phyloP scores from a whole-genome alignment of 345 rosid species.

The Kandelia obovata region DNA sequence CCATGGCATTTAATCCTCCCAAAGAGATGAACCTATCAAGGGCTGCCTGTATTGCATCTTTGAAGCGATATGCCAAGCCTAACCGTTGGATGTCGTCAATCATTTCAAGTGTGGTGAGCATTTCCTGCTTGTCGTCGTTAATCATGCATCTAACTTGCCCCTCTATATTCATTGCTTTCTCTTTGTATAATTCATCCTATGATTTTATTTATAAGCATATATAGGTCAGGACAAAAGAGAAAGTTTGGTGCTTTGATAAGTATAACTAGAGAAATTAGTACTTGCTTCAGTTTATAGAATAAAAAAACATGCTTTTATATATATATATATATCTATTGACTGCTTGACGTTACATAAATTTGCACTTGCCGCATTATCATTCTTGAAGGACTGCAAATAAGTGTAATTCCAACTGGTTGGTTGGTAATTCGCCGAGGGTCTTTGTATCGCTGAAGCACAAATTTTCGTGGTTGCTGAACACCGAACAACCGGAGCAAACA shows the following conservation, averaged over 20 bases:
- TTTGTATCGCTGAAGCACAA: background rate
- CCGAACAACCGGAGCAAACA: background rate
- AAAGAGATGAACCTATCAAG: slow-evolving; percentile 14
- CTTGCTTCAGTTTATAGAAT: too few species aligned
- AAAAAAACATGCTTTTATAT: too few species aligned
- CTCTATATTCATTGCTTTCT: slow-evolving; percentile 23
- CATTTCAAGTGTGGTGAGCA: slow-evolving; percentile 22
- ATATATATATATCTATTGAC: too few species aligned
- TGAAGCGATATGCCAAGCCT: slow-evolving; percentile 35
- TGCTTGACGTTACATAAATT: too few species aligned
- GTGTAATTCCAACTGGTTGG: slow-evolving; percentile 10
- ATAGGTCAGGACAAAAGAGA: too few species aligned
- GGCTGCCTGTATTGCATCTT: slow-evolving; percentile 26
- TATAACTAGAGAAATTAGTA: too few species aligned
- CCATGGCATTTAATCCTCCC: background rate
- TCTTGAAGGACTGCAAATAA: slow-evolving; percentile 4
- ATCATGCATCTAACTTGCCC: slow-evolving; percentile 26
- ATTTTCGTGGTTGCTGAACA: background rate
- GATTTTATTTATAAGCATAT: background rate
- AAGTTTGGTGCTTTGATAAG: too few species aligned
- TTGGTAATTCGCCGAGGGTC: slow-evolving; percentile 8
- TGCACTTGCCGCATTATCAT: slow-evolving; percentile 4
- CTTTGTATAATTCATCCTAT: slow-evolving; percentile 14
- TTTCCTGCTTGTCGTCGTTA: slow-evolving; percentile 6
- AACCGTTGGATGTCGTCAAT: slow-evolving; percentile 44